Evolutionary conservation across 2,329 filamentous ascomycete genomes (phyloP).

Genomic region (Xylariomycetidae sp.): DNA sequence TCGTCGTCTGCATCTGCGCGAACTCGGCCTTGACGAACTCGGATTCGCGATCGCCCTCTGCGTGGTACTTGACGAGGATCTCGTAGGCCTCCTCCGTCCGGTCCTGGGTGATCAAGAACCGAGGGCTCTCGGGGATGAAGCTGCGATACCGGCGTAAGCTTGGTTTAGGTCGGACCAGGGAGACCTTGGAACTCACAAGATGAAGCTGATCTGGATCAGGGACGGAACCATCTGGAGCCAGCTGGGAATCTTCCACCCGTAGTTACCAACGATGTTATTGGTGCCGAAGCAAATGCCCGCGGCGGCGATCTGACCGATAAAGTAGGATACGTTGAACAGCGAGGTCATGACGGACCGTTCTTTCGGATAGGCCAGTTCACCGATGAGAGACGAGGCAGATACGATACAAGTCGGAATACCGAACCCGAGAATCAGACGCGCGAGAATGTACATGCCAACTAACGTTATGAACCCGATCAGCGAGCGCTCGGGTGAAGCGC

Average conservation of each 20-base stretch:
- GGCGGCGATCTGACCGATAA: constrained; percentile 46
- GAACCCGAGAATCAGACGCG: constrained; percentile 56
- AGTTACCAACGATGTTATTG: constrained; percentile 31
- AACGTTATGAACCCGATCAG: no score
- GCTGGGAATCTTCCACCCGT: constrained; percentile 41
- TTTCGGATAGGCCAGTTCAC: constrained; percentile 56
- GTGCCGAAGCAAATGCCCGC: constrained; percentile 49
- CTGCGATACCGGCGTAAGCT: no score
- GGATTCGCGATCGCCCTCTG: constrained; percentile 40
- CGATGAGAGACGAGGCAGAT: constrained; percentile 53
- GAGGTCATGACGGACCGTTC: constrained; percentile 55
- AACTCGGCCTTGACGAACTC: constrained; percentile 50
- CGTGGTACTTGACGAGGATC: constrained; percentile 43
- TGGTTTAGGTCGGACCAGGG: no score
- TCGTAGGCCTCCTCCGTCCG: constrained; percentile 43
- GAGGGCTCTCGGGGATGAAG: constrained; percentile 56
- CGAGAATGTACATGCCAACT: constrained; percentile 52
- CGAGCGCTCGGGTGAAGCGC: no score
- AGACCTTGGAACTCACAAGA: constrained; percentile 34
- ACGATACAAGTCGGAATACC: constrained; percentile 58
- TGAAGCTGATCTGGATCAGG: constrained; percentile 33
- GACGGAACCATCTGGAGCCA: constrained; percentile 42
- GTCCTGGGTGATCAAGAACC: constrained; percentile 52
- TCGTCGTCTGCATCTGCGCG: constrained; percentile 51
- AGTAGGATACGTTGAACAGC: constrained; percentile 56